Conservation (phyloP, 2,329 filamentous ascomycete species). For the Cercospora citrullina region DNA sequence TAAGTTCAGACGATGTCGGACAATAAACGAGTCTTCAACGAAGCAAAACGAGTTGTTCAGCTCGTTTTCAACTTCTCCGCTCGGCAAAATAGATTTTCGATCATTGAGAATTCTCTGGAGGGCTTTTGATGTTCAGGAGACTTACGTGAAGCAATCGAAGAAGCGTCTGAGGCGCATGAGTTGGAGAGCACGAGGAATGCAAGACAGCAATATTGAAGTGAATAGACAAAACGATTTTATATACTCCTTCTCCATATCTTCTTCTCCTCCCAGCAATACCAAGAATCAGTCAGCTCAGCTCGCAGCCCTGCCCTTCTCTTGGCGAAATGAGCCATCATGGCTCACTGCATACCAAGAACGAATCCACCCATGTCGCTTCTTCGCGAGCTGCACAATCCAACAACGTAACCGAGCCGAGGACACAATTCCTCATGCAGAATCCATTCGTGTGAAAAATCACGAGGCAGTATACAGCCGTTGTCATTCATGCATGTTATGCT, state of each 20-base stretch:
- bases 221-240: background rate
- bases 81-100: slow-evolving; percentile 11
- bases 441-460: background rate
- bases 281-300: background rate
- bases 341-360: background rate
- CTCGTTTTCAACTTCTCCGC: background rate
- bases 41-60: slow-evolving; percentile 7
- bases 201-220: background rate
- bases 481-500: background rate
- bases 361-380: background rate
- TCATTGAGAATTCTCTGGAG: background rate
- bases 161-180: no score
- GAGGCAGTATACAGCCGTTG: background rate
- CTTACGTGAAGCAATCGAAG: background rate
- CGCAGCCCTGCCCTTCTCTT: background rate
- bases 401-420: background rate
- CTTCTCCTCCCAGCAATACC: background rate
- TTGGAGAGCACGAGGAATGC: background rate
- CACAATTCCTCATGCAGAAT: no score
- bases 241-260: background rate
- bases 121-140: background rate
- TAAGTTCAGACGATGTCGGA: slow-evolving; percentile 11
- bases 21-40: slow-evolving; percentile 1
- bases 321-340: slow-evolving; percentile 4
- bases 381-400: background rate